Evolutionary conservation across 2,329 filamentous ascomycete species (phyloP).

Genomic region (Colletotrichum lindemuthianum): DNA sequence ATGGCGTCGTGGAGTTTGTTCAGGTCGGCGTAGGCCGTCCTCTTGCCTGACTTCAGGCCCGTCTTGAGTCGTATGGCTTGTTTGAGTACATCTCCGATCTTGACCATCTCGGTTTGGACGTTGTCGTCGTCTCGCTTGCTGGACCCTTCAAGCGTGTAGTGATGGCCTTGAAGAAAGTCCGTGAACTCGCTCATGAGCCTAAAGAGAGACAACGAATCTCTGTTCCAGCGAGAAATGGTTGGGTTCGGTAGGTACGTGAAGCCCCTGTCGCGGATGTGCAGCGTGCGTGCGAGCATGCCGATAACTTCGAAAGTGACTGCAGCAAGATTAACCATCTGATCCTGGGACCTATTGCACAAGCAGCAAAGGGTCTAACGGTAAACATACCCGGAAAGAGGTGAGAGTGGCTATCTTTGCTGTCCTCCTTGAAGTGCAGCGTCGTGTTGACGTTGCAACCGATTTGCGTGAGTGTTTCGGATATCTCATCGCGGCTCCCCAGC

Average conservation of each 20-base stretch:
- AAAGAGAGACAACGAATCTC: conserved; percentile 55
- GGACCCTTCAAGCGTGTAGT: too few relatives aligned
- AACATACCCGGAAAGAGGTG: conserved; percentile 43
- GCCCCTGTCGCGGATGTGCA: conserved; percentile 47
- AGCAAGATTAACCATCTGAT: neutral
- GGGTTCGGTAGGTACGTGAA: conserved; percentile 56
- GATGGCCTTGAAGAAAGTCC: too few relatives aligned
- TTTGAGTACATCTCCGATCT: neutral
- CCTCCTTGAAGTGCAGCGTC: conserved; percentile 41
- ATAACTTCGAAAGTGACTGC: conserved; percentile 52
- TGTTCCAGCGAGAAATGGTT: conserved; percentile 64
- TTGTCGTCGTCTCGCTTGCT: conserved; percentile 29
- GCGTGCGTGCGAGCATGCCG: conserved; percentile 50
- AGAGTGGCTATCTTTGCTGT: conserved; percentile 23
- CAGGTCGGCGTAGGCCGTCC: neutral
- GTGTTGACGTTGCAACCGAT: conserved; percentile 51
- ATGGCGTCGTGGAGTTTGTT: neutral
- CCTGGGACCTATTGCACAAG: too few relatives aligned
- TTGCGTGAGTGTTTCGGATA: conserved; percentile 48
- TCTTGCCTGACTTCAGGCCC: neutral
- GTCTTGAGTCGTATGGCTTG: neutral
- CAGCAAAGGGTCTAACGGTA: neutral
- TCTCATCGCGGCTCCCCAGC: conserved; percentile 41
- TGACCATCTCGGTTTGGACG: neutral
- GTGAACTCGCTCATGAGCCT: conserved; percentile 53